Percentiles rank a stretch among this genome's conserved stretches.
These are phyloP conservation scores for Trypanosoma platydactyli DNA, from an alignment of 208 protist genomes.

Conservation along the genomic window DNA sequence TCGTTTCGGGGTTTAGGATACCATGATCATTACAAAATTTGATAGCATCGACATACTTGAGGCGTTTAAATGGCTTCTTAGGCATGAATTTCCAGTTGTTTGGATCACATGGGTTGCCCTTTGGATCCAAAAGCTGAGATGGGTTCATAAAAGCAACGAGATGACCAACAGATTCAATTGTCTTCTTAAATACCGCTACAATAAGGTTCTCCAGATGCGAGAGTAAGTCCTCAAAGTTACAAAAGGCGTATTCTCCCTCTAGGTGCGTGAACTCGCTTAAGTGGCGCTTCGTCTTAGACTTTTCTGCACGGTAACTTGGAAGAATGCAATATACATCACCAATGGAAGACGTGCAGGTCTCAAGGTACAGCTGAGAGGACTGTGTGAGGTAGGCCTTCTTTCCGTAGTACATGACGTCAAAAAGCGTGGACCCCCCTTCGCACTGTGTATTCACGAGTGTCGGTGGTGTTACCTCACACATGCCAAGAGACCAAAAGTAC, in stretches of 20 bases:
- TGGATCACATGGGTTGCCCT: conserved; percentile 57
- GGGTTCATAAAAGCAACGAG: conserved; percentile 93
- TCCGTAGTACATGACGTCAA: conserved; percentile 98
- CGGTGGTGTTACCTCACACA: conserved; percentile 96
- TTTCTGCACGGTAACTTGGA: conserved; percentile 98
- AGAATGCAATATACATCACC: conserved; percentile 97
- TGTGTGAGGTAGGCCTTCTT: conserved; percentile 98
- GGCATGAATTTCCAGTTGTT: conserved; percentile 91
- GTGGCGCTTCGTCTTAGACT: conserved; percentile 97
- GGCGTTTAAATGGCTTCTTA: conserved; percentile 94
- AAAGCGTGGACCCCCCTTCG: conserved; percentile 98
- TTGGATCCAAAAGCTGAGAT: conserved; percentile 59
- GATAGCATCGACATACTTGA: conserved; percentile 97
- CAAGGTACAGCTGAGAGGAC: conserved; percentile 99
- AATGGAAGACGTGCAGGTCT: conserved; percentile 94
- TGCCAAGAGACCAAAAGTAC: conserved; percentile 90
- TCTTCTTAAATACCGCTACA: conserved; percentile 73
- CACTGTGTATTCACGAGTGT: conserved; percentile 98
- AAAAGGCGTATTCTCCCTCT: conserved; percentile 97
- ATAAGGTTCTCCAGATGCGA: conserved; percentile 95
- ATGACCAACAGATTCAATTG: conserved; percentile 71
- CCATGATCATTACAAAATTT: conserved; percentile 94
- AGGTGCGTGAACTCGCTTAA: conserved; percentile 99
- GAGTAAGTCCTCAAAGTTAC: conserved; percentile 97
- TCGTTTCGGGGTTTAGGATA: conserved; percentile 93